A percentile compares a stretch with the other conserved stretches of the same genome.
Evolutionary conservation across 306 rosid genomes (phyloP).

Genomic region (Casuarina equisetifolia): DNA sequence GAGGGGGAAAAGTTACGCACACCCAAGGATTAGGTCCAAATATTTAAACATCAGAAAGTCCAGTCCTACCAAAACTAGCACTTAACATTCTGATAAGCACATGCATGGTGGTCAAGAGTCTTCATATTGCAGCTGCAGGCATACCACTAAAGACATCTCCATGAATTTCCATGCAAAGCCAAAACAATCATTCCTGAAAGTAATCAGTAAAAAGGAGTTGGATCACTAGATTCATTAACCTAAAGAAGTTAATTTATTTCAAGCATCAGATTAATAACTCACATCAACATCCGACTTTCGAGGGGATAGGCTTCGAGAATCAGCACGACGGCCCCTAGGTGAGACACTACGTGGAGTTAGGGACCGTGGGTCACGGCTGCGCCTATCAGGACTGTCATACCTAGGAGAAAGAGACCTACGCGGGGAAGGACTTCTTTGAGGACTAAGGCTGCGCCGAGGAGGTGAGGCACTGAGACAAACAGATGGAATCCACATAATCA

Average conservation of each 20-base stretch:
- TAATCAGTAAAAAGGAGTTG: slow-evolving; percentile 3
- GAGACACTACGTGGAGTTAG: slow-evolving; percentile 61
- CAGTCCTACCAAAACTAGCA: slow-evolving; percentile 63
- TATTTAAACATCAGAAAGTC: slow-evolving; percentile 41
- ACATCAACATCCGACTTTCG: slow-evolving; percentile 61
- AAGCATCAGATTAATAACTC: slow-evolving; percentile 27
- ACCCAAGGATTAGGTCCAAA: slow-evolving; percentile 38
- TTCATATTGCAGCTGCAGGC: slow-evolving; percentile 42
- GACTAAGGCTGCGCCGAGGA: slow-evolving; percentile 51
- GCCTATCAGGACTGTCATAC: slow-evolving; percentile 53
- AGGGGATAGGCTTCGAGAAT: slow-evolving; percentile 63
- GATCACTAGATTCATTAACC: background rate
- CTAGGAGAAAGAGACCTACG: slow-evolving; percentile 52
- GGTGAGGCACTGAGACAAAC: slow-evolving; percentile 60
- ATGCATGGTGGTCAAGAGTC: slow-evolving; percentile 40
- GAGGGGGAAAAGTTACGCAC: background rate
- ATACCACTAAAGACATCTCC: slow-evolving; percentile 27
- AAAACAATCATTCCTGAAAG: slow-evolving; percentile 40
- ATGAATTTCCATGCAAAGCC: slow-evolving; percentile 11
- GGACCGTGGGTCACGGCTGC: slow-evolving; percentile 47
- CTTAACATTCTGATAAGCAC: slow-evolving; percentile 46
- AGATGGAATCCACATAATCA: background rate
- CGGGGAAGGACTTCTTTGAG: slow-evolving; percentile 56
- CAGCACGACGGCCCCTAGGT: slow-evolving; percentile 46
- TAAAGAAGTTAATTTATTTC: background rate